Evolutionary conservation across 2,329 filamentous ascomycete species (phyloP).

Genomic region (Ophioceras dolichostomum): DNA sequence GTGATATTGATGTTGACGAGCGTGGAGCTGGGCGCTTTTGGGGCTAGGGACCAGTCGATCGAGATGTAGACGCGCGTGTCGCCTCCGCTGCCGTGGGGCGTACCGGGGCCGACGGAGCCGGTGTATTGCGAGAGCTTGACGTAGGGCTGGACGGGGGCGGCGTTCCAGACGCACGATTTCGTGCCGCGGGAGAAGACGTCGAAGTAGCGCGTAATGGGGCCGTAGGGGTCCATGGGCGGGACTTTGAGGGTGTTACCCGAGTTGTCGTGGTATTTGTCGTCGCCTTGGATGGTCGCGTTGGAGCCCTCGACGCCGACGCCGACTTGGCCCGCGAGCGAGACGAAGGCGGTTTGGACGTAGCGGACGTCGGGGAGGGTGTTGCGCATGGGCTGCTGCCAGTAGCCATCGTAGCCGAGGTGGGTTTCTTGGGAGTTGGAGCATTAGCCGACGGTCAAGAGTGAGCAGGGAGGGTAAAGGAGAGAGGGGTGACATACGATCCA

Average conservation of each 20-base stretch:
- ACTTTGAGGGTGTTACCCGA: slow-evolving; percentile 32
- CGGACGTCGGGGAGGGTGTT: slow-evolving; percentile 50
- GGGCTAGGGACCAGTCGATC: slow-evolving; percentile 37
- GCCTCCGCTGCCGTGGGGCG: slow-evolving; percentile 25
- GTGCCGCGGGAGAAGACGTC: slow-evolving; percentile 51
- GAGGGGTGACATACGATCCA: slow-evolving; percentile 33
- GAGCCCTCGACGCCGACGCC: slow-evolving; percentile 52
- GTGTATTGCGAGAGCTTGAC: slow-evolving; percentile 35
- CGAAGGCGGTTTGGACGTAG: slow-evolving; percentile 45
- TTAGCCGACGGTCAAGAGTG: background rate
- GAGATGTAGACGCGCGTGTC: slow-evolving; percentile 41
- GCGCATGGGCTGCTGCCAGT: slow-evolving; percentile 63
- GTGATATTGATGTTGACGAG: slow-evolving; percentile 40
- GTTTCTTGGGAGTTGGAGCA: slow-evolving; percentile 27
- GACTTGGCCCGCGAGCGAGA: slow-evolving; percentile 47
- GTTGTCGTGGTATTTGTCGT: slow-evolving; percentile 49
- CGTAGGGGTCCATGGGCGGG: slow-evolving; percentile 46
- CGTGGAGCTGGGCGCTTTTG: slow-evolving; percentile 17
- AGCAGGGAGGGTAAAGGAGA: too few species aligned
- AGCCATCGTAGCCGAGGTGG: slow-evolving; percentile 39
- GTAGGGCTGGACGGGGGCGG: slow-evolving; percentile 32
- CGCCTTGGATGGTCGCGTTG: slow-evolving; percentile 56
- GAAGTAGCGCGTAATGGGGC: slow-evolving; percentile 42
- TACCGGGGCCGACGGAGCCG: slow-evolving; percentile 32
- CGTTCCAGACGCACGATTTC: slow-evolving; percentile 36